A percentile compares a stretch with the other conserved stretches of the same genome.
phyloP scores from a whole-genome alignment of 2,329 filamentous ascomycete species.

The Neopestalotiopsis sp. region DNA sequence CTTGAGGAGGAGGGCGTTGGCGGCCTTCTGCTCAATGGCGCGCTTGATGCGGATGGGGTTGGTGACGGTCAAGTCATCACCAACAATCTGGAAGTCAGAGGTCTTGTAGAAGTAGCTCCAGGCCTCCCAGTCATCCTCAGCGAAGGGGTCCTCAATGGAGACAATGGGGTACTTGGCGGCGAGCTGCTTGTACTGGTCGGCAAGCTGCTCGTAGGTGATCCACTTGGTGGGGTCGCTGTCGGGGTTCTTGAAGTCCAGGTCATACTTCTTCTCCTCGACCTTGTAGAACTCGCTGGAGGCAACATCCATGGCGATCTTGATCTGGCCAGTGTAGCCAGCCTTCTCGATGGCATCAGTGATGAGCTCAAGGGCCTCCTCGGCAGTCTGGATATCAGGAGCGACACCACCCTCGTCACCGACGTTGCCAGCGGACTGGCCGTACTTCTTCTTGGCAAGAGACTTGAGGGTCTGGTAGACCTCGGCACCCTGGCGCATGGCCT shows the following conservation, averaged over 20 bases:
- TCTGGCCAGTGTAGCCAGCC: conserved; percentile 93
- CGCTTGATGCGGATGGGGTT: conserved; percentile 99
- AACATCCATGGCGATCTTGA: conserved; percentile 99
- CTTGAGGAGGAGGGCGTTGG: conserved; percentile 98
- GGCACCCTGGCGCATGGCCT: conserved; percentile 94
- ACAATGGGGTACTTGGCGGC: conserved; percentile 97
- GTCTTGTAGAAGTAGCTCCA: conserved; percentile 99
- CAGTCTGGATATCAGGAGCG: conserved; percentile 96
- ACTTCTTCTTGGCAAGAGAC: conserved; percentile 97
- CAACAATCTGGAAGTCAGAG: conserved; percentile 97
- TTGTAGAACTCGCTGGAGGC: conserved; percentile 99
- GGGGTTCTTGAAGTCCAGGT: conserved; percentile 99
- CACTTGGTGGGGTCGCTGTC: conserved; percentile 95
- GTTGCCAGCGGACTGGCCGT: conserved; percentile 97
- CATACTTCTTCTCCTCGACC: conserved; percentile 96
- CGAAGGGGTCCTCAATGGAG: conserved; percentile 98
- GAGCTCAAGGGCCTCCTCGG: conserved; percentile 95
- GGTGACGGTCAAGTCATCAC: conserved; percentile 98
- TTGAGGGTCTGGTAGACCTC: conserved; percentile 99
- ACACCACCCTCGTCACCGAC: conserved; percentile 99
- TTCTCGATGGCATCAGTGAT: conserved; percentile 94
- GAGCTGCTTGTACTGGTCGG: conserved; percentile 86
- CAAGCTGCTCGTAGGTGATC: conserved; percentile 98
- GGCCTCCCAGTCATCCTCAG: conserved; percentile 99
- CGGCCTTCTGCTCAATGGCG: conserved; percentile 98